phyloP scores from a whole-genome alignment of 108 stramenopile genomes.

The Cyclotella choctawhatcheeana region DNA sequence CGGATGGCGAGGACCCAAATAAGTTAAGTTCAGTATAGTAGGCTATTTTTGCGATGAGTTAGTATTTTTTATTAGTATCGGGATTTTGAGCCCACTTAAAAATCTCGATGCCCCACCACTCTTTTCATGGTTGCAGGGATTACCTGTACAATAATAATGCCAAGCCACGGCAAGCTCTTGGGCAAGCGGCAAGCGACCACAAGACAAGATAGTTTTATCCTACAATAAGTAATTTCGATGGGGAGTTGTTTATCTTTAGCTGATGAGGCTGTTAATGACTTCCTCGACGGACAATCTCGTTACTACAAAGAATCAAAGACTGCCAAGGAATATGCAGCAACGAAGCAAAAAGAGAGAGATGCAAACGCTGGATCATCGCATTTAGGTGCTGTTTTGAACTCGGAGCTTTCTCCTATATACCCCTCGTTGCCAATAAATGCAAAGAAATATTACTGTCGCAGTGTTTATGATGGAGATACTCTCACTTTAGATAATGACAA shows the following conservation, averaged over 20 bases:
- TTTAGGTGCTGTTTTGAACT: conserved; percentile 28
- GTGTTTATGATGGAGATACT: conserved; percentile 87
- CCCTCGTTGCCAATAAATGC: conserved; percentile 57
- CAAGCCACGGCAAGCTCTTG: no score
- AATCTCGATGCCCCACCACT: no score
- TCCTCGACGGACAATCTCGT: conserved; percentile 36
- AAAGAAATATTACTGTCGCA: conserved; percentile 55
- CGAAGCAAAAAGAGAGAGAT: conserved; percentile 3
- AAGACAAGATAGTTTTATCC: no score
- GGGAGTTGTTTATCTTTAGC: conserved; percentile 33
- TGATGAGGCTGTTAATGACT: conserved; percentile 35
- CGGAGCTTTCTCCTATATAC: conserved; percentile 55
- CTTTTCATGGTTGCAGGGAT: no score
- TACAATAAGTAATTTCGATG: no score
- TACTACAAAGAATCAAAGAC: conserved; percentile 41
- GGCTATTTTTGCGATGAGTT: no score
- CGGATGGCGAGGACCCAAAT: no score
- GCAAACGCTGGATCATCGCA: not conserved
- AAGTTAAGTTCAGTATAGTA: no score
- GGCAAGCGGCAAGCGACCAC: no score
- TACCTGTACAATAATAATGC: no score
- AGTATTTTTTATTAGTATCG: no score
- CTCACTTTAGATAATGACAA: conserved; percentile 65
- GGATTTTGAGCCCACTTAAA: no score
- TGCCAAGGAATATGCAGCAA: conserved; percentile 21